These are phyloP conservation scores for Aotearoamyces nothofagi DNA, from an alignment of 2,329 filamentous ascomycete genomes.

Conservation along the genomic window DNA sequence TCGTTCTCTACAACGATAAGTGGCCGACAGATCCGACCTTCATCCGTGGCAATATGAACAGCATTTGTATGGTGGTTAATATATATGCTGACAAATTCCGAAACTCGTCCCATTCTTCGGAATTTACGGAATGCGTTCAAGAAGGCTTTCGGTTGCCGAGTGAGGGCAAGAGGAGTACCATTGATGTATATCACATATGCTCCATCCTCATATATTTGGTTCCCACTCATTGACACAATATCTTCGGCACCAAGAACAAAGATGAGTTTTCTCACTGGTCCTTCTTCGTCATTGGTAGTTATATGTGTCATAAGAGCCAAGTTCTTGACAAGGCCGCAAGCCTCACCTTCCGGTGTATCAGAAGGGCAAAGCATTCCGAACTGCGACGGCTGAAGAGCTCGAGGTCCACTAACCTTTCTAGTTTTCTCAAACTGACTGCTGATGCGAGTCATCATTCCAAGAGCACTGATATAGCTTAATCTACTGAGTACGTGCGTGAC, in stretches of 20 bases:
- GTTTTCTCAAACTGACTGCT: constrained; percentile 99
- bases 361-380: constrained; percentile 97
- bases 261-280: constrained; percentile 72
- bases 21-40: constrained; percentile 89
- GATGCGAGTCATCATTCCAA: constrained; percentile 99
- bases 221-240: constrained; percentile 65
- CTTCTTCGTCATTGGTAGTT: constrained; percentile 90
- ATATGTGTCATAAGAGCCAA: constrained; percentile 98
- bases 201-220: constrained; percentile 72
- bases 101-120: constrained; percentile 79
- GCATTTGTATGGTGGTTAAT: constrained; percentile 87
- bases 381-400: constrained; percentile 91
- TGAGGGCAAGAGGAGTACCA: constrained; percentile 82
- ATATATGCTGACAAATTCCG: constrained; percentile 91
- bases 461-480: constrained; percentile 86
- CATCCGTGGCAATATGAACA: constrained; percentile 91
- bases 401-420: constrained; percentile 85
- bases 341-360: constrained; percentile 96
- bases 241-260: constrained; percentile 77
- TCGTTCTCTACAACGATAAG: constrained; percentile 90
- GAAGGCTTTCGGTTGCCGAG: constrained; percentile 74
- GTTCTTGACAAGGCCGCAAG: constrained; percentile 96
- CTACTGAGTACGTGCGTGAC: constrained; percentile 93
- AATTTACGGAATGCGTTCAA: constrained; percentile 73
- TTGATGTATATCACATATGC: constrained; percentile 90